A percentile compares a stretch with the other conserved stretches of the same genome.
Evolutionary conservation across 306 rosid genomes (phyloP).

Genomic region (Gleditsia sinensis): DNA sequence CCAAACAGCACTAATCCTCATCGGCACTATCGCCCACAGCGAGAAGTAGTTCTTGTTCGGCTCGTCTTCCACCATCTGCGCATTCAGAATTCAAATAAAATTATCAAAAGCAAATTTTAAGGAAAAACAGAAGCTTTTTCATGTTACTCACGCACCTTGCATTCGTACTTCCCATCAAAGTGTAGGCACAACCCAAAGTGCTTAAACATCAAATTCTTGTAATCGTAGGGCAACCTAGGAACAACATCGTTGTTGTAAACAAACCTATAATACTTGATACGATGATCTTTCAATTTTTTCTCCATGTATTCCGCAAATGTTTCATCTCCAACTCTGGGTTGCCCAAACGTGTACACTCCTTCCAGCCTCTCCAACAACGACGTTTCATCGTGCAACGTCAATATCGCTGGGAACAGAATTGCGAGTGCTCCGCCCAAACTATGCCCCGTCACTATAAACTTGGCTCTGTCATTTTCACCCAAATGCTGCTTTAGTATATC

Average conservation of each 20-base stretch:
- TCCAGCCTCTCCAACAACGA: conserved; percentile 51
- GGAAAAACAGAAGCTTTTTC: background rate
- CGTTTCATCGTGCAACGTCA: conserved; percentile 53
- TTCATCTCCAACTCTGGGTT: conserved; percentile 67
- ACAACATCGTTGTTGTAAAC: conserved; percentile 62
- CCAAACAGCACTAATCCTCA: conserved; percentile 36
- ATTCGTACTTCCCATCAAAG: conserved; percentile 36
- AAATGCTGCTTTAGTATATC: conserved; percentile 32
- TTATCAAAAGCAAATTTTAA: too few relatives aligned
- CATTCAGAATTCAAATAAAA: background rate
- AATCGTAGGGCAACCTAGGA: conserved; percentile 60
- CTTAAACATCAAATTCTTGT: conserved; percentile 48
- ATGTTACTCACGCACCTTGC: background rate
- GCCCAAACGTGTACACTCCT: conserved; percentile 78
- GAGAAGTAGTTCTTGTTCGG: conserved; percentile 55
- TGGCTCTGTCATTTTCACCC: conserved; percentile 22
- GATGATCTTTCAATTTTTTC: conserved; percentile 26
- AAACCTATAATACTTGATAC: conserved; percentile 52
- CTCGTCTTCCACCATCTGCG: conserved; percentile 45
- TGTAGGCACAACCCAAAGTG: conserved; percentile 66
- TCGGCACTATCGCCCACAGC: background rate
- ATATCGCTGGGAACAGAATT: conserved; percentile 45
- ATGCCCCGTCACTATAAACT: conserved; percentile 53
- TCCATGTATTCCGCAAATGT: conserved; percentile 54
- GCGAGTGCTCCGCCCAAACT: conserved; percentile 31